Base-by-base conservation (phyloP, 495 filamentous ascomycete genomes). In the Darksidea phi region DNA sequence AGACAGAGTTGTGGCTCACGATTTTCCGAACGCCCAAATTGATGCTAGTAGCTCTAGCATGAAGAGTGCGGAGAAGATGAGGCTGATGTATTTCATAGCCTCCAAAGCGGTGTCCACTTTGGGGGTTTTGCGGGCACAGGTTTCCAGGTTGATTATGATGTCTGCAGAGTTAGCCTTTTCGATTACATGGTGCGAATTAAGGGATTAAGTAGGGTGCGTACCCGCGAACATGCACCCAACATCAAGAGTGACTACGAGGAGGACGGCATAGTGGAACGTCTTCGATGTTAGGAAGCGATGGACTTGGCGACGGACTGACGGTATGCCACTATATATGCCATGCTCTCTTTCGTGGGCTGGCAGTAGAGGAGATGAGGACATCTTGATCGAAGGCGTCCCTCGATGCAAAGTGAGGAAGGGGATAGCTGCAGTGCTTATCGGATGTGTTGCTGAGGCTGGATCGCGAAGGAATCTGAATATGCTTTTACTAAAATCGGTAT, bases 31-130 rank as follows among this genome's bases (percentile, higher is more conserved):
- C 25, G 80, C 81, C 73, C 81, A 80, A 6, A 84, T 61, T 15
- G 76, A 75, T n/a, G 79, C 67, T 36, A 78, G 21, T 72, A 87
- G 74, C 67, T 87, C 85, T 1, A 76, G 66, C 72, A 88, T 73
- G 61, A 88, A 89, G 24, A 87, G 62, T 57, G 77, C 81, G 25
- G 79, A 82, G 66, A 88, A 82, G 1, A 79, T 71, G 18, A 86
- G 67, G 26, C 78, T 75, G 49, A 78, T 67, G 38, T 41, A 47
- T 20, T 36, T 73, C 21, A 86, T 69, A 0, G 68, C 72, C 23
- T 80, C 71, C 34, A 73, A 68, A 5, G 77, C 74, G 6, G 64
- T 52, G 15, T 71, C 76, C 5, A 66, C 57, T 41, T 71, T 70
- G 26, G 66, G 54, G 7, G 70, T 64, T 48, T 75, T 57, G 10